Evolutionary conservation across 345 rosid species (phyloP), one percentile per base, ranked within the genome.

Genomic region (Aquilaria sinensis): DNA sequence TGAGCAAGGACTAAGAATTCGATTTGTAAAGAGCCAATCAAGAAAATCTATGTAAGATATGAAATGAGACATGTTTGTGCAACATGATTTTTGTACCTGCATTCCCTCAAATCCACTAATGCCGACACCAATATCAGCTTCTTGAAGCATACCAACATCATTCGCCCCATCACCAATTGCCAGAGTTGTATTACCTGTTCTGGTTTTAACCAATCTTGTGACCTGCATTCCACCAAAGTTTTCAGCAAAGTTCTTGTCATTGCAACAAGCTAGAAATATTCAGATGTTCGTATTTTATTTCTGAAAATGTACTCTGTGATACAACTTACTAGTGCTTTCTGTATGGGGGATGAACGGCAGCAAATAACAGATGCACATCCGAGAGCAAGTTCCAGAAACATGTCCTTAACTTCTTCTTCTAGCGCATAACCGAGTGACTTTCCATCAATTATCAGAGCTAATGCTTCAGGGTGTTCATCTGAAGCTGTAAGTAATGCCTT

Each of bases 111-210:
- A 85, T 8, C 97, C 99, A 47, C 99, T 94, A 74, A 94, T 94
- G 66, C 99, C 97, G 31, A 90, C 77, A 31, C 99, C 97, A 0
- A 94, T 94, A 64, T 94, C 96, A 1, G 97, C 97, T 80, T 94
- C 99, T 81, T 94, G 99, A 67, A 94, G 99, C 99, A 94, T 94
- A 33, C 99, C 99, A 0, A 94, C 99, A 74, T 93, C 99, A 51
- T 94, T 94, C 52, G 97, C 99, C 29, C 99, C 97, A 77, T 94
- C 99, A 37, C 99, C 99, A 51, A 94, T 81, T 2, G 86, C 96
- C 67, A 94, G 73, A 47, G 95, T 90, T 80, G 99, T 88, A 56
- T 78, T 83, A n/a, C 92, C 92, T 0, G 88, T 85, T 78, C 80
- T 87, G 47, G 47, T 69, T 74, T 94, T 94, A n/a, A 94, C 97